Evolutionary conservation across 371 early-diverging fungal genomes (phyloP), one percentile per base, ranked within the genome.

Genomic region (Haplosporangium sp.): DNA sequence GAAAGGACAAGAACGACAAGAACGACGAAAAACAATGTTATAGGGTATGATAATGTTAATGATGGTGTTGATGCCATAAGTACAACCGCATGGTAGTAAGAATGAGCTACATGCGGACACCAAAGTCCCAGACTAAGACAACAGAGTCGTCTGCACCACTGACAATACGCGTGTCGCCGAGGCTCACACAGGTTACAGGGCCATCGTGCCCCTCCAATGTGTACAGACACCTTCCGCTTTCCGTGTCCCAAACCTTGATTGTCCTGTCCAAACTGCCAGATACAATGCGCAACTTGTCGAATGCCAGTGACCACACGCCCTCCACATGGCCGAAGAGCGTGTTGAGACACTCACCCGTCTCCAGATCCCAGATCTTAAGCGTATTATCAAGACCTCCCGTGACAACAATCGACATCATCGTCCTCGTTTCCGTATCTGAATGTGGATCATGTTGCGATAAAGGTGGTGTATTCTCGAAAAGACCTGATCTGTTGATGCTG

Each of bases 181-280:
- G 79, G 0, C 89, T 88, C 51, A 92, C 88, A 54, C 92, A 87
- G 36, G 91, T 92, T 37, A 97, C 93, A 6, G 95, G 89, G 0
- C 88, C 92, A 46, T 80, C 72, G 38, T 89, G 89, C 6, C 91
- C 91, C 37, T 85, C 83, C 50, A 96, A 81, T 0, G 94, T 92
- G 69, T 94, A 90, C 71, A 95, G 84, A 70, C 90, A 87, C 21
- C 90, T 80, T 9, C 96, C 98, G 40, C 90, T 92, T 55, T 95
- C 94, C 14, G 93, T 83, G 75, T 98, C 98, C 99, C 99, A 99
- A 40, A 99, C 86, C 62, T 94, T 93, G n/a, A 99, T 87, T 0
- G 91, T 88, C 16, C 91, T 88, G 69, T 99, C 99, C 67, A 95
- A 91, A 14, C 95, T 92, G 0, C 96, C 98, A 59, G 95, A 93